Evolutionary conservation across 1,284 basidiomycete species (phyloP).

Genomic region (Ustilago bromivora): DNA sequence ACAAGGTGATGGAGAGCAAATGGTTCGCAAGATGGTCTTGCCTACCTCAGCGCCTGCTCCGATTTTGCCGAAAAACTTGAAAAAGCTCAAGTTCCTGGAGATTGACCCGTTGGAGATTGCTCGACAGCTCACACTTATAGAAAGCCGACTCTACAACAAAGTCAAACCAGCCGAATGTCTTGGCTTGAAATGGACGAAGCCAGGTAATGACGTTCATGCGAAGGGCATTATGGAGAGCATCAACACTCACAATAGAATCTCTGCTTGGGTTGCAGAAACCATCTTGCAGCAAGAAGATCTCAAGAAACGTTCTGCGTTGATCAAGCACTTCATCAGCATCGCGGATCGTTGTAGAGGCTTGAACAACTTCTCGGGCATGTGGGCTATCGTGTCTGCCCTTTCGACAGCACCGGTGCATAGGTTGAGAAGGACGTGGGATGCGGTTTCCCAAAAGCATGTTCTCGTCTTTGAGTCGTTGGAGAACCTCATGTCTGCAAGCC

Average conservation of each 20-base stretch:
- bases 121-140: constrained; percentile 92
- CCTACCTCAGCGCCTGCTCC: constrained; percentile 72
- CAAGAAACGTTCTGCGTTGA: constrained; percentile 80
- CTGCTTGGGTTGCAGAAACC: constrained; percentile 93
- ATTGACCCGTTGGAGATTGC: constrained; percentile 91
- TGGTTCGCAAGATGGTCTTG: constrained; percentile 64
- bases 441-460: constrained; percentile 77
- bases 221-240: constrained; percentile 87
- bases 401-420: constrained; percentile 94
- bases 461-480: constrained; percentile 77
- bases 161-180: constrained; percentile 93
- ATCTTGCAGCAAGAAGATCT: constrained; percentile 88
- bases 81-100: constrained; percentile 85
- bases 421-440: constrained; percentile 94
- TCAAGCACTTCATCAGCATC: constrained; percentile 92
- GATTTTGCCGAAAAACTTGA: constrained; percentile 79
- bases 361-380: constrained; percentile 96
- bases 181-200: constrained; percentile 71
- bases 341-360: constrained; percentile 90
- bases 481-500: constrained; percentile 85
- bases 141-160: constrained; percentile 86
- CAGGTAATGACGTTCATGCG: constrained; percentile 71
- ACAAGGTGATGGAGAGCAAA: constrained; percentile 57
- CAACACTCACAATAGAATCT: constrained; percentile 86
- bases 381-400: constrained; percentile 92